Evolutionary conservation across 2,329 filamentous ascomycete genomes (phyloP), one percentile per base, ranked within the genome.

Genomic region (Aureobasidium musti): DNA sequence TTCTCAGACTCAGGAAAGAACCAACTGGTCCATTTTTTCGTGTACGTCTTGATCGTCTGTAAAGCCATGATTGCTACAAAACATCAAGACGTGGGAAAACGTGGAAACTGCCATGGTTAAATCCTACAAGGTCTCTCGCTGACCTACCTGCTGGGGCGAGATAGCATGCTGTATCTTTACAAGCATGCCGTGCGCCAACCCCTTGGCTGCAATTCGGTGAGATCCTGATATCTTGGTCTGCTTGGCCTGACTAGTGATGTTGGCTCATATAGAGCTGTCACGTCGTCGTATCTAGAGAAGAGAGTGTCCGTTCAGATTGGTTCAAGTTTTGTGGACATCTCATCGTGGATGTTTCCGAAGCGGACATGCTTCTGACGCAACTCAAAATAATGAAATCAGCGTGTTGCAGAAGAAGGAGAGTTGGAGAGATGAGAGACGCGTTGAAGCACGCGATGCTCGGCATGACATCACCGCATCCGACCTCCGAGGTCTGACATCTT

Each of bases 1-100:
- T 79, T 67, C 68, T 68, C 70, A 33, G 54, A 26, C 19, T 59
- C 54, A 1, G 54, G 54, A 5, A 45, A 45, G 11, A 59, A 30
- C 54, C 54, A 59, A 1, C 21, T n/a, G 21, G 43, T 3, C 1
- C 23, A 37, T n/a, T 33, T 45, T 5, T 3, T 13, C 5, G 13
- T 21, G 7, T 39, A 26, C 10, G 3, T 14, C n/a, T 53, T 35
- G 5, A 53, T 14, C 19, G 28, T 53, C 2, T 21, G 35, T 17
- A 39, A 26, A 39, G 33, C 52, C 52, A 39, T 56, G n/a, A 19
- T 56, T 37, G 33, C 2, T 23, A 10, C 19, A 14, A 2, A 10
- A 53, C 4, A 19, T 7, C 8, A 11, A 23, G 21, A 6, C 30
- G 19, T 4, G 17, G 4, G 6, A n/a, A 23, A 21, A 8, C 2